These are phyloP conservation scores for Gyromitra esculenta DNA, from an alignment of 2,329 filamentous ascomycete species.

Conservation along the genomic window DNA sequence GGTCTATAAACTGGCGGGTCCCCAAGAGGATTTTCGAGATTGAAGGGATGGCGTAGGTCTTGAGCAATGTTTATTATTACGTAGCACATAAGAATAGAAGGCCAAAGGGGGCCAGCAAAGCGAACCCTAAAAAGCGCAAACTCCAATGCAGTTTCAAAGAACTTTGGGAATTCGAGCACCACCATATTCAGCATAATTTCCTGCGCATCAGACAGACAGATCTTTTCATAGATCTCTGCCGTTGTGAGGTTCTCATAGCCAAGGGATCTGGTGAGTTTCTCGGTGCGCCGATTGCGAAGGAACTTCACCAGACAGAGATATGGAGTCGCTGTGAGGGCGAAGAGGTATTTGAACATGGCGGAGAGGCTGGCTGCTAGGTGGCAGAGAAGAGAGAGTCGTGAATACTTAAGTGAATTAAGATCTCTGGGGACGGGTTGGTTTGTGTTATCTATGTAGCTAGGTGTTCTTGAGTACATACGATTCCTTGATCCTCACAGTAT, in stretches of 20 bases:
- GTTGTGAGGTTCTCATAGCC: slow-evolving; percentile 38
- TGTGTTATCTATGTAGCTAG: no score
- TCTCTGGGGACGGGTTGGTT: no score
- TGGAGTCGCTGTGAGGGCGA: neutral
- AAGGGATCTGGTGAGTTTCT: slow-evolving; percentile 42
- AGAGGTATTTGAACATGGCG: slow-evolving; percentile 12
- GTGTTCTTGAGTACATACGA: no score
- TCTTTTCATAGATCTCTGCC: slow-evolving; percentile 44
- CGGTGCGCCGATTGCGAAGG: slow-evolving; percentile 50
- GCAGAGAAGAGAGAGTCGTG: neutral
- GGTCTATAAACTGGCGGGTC: slow-evolving; percentile 65
- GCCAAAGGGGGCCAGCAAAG: neutral
- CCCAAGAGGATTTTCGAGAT: slow-evolving; percentile 65
- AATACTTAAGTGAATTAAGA: neutral
- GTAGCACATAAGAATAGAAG: neutral
- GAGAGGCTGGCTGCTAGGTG: neutral
- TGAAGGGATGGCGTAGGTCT: slow-evolving; percentile 69
- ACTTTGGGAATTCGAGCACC: slow-evolving; percentile 68
- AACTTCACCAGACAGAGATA: slow-evolving; percentile 51
- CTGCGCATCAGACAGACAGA: slow-evolving; percentile 63
- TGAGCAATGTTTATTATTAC: neutral
- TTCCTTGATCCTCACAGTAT: no score
- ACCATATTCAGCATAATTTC: slow-evolving; percentile 64
- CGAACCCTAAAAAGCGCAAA: slow-evolving; percentile 69
- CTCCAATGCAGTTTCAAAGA: slow-evolving; percentile 65